Conservation (phyloP, 192 early-diverging fungal genomes). For the Globomyces pollinis-pini region DNA sequence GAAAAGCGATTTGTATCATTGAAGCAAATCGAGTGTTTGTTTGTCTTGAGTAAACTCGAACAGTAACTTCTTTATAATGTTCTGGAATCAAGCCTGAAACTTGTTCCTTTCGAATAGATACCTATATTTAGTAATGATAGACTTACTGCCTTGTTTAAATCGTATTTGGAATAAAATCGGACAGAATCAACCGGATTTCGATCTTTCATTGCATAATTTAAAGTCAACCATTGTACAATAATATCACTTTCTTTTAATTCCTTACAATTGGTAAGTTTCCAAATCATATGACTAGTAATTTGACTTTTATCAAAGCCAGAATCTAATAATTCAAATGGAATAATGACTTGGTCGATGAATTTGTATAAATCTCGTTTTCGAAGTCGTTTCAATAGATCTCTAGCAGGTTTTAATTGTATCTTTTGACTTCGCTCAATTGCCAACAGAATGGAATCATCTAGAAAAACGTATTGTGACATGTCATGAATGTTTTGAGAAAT, state of each 20-base stretch:
- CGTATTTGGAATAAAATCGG: slow-evolving; percentile 70
- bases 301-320: slow-evolving; percentile 31
- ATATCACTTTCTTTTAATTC: slow-evolving; percentile 65
- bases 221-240: slow-evolving; percentile 58
- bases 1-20: slow-evolving; percentile 11
- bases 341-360: slow-evolving; percentile 27
- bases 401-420: slow-evolving; percentile 53
- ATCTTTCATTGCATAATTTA: slow-evolving; percentile 81
- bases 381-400: slow-evolving; percentile 64
- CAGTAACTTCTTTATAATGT: slow-evolving; percentile 58
- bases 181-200: slow-evolving; percentile 81
- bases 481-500: slow-evolving; percentile 50
- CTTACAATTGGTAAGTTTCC: slow-evolving; percentile 52
- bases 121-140: background rate
- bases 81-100: slow-evolving; percentile 65
- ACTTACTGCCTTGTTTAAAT: slow-evolving; percentile 13
- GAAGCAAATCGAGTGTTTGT: slow-evolving; percentile 37
- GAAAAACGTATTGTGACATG: slow-evolving; percentile 57
- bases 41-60: slow-evolving; percentile 61
- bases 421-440: slow-evolving; percentile 28
- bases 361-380: slow-evolving; percentile 77
- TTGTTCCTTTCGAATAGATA: slow-evolving; percentile 52
- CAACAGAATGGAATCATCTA: slow-evolving; percentile 79
- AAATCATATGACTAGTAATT: slow-evolving; percentile 46
- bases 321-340: slow-evolving; percentile 5